A percentile compares a stretch with the other conserved stretches of the same genome.
These are phyloP conservation scores for Mycena amicta DNA, from an alignment of 768 basidiomycete genomes.

Conservation along the genomic window DNA sequence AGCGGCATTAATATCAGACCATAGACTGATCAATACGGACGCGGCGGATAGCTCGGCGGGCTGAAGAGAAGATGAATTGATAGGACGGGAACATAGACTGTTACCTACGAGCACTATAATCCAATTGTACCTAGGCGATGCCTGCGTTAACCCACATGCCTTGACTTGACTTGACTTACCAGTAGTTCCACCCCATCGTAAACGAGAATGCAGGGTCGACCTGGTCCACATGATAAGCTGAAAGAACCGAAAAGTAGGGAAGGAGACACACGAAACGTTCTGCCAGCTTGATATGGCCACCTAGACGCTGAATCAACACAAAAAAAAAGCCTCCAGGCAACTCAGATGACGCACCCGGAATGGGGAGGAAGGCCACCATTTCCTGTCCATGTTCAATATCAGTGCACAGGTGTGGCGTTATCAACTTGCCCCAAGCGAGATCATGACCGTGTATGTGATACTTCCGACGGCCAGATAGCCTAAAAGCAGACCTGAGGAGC, in stretches of 20 bases:
- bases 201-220: conserved; percentile 75
- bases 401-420: too few relatives aligned
- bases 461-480: conserved; percentile 69
- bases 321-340: too few relatives aligned
- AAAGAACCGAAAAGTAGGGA: too few relatives aligned
- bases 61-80: not conserved
- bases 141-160: too few relatives aligned
- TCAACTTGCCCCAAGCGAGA: conserved; percentile 41
- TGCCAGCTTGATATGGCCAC: conserved; percentile 57
- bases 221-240: too few relatives aligned
- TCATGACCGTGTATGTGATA: conserved; percentile 50
- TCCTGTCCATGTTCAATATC: conserved; percentile 56
- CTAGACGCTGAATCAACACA: conserved; percentile 65
- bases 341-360: not conserved
- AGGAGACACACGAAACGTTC: too few relatives aligned
- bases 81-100: not conserved
- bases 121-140: too few relatives aligned
- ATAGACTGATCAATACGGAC: conserved; percentile 76
- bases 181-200: conserved; percentile 54
- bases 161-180: too few relatives aligned
- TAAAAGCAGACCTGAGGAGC: conserved; percentile 58
- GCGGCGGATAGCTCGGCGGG: conserved; percentile 78
- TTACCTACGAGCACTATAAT: too few relatives aligned
- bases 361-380: conserved; percentile 21
- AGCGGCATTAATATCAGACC: conserved; percentile 66